Conservation (phyloP, 129 eudicot genomes). For the Tagetes erecta region DNA sequence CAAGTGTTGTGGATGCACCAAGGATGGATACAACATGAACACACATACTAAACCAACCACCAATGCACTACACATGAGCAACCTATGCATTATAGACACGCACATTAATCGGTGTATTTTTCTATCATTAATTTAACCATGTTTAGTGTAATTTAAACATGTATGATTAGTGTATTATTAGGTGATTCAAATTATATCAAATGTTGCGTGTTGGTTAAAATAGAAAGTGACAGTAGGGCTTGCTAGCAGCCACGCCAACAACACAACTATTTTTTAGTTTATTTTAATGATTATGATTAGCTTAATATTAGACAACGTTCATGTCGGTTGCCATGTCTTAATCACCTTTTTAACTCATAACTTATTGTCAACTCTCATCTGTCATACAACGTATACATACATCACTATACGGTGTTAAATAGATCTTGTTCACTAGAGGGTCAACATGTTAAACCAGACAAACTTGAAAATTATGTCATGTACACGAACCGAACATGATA, state of each 20-base stretch:
- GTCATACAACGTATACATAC: too few relatives aligned
- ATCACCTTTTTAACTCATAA: conserved; percentile 14
- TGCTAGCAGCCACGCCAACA: conserved; percentile 18
- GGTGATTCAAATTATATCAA: conserved; percentile 8
- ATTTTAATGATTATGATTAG: conserved; percentile 5
- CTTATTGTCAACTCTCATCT: conserved; percentile 1
- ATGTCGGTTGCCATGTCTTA: conserved; percentile 30
- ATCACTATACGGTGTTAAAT: too few relatives aligned
- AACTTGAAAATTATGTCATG: too few relatives aligned
- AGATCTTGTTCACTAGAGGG: neutral
- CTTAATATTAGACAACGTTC: conserved; percentile 23
- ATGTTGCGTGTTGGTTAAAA: conserved; percentile 29
- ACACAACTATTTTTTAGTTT: neutral
- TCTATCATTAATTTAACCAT: conserved; percentile 2
- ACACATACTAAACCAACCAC: conserved; percentile 26
- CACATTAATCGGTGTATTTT: conserved; percentile 13
- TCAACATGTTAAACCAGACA: too few relatives aligned
- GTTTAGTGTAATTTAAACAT: neutral
- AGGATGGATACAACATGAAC: conserved; percentile 18
- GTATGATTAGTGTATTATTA: conserved; percentile 4
- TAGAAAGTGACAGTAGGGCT: conserved; percentile 21
- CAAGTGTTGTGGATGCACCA: neutral
- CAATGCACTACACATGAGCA: conserved; percentile 44
- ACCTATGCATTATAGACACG: conserved; percentile 32
- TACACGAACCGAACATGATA: too few relatives aligned